Evolutionary conservation across 352 stramenopile species (phyloP), one percentile per base, ranked within the genome.

Genomic region (Pythium sukuiense): DNA sequence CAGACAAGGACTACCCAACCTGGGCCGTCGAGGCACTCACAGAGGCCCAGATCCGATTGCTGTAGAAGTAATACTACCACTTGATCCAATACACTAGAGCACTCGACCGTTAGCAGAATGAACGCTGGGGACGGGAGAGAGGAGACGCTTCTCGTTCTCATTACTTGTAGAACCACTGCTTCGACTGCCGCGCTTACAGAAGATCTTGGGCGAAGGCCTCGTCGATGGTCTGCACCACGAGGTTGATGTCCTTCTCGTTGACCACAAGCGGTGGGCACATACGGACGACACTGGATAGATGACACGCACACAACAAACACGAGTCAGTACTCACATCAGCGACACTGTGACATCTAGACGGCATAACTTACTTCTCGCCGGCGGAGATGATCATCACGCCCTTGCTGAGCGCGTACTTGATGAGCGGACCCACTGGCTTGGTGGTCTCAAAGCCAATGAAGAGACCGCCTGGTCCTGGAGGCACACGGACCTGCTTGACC

Each of bases 261-360:
- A 96, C 84, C 27, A 93, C 73, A 6, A 96, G 83, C 14, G 88
- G 88, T 18, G 88, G 88, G 59, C 84, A 95, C 65, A 96, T 72
- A 54, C 88, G 87, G 24, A 96, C 74, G 30, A 87, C 87, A 60
- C 81, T 93, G 50, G 9, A 43, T 9, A 50, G 69, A 35, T 55
- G 2, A 69, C 59, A 35, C 32, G 45, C 11, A 60, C 1, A 59
- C 3, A 32, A n/a, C 4, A 61, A 35, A 65, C 48, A 68, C 37
- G 59, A 46, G 60, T 59, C 24, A 61, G 30, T 59, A 16, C 39
- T 39, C 12, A 29, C 49, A 16, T 46, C 41, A 12, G 11, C 6
- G 2, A n/a, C 35, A 26, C 13, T 12, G 18, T 9, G 24, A 26
- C 33, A 29, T 4, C 32, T 33, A 48, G 43, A 63, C 30, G 55